Conservation (phyloP, 306 rosid genomes). For the Macrotyloma uniflorum region DNA sequence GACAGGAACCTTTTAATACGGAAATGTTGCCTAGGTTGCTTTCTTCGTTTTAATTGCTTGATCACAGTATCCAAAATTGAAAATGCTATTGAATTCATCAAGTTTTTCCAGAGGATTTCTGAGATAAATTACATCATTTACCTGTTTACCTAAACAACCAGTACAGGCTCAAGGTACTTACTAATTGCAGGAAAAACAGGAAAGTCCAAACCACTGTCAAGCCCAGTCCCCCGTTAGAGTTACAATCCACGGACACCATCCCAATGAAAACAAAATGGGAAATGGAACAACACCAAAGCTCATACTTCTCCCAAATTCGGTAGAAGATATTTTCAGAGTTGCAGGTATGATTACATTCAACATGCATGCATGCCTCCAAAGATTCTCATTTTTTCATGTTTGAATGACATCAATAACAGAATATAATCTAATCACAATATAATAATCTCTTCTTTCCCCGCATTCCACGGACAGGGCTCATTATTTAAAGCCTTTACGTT, state of each 20-base stretch:
- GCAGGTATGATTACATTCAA: constrained; percentile 61
- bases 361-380: constrained; percentile 35
- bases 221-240: constrained; percentile 54
- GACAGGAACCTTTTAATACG: background rate
- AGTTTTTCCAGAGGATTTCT: background rate
- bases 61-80: background rate
- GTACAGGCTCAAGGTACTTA: constrained; percentile 26
- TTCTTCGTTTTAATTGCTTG: constrained; percentile 8
- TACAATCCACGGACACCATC: constrained; percentile 69
- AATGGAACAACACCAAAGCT: constrained; percentile 55
- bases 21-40: constrained; percentile 26
- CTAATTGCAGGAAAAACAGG: constrained; percentile 46
- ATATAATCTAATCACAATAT: background rate
- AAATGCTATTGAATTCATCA: background rate
- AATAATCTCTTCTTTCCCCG: constrained; percentile 2
- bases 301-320: constrained; percentile 70
- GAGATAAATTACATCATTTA: constrained; percentile 17
- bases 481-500: background rate
- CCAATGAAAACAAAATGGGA: constrained; percentile 56
- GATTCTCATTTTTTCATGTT: constrained; percentile 5
- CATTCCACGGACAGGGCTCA: constrained; percentile 1
- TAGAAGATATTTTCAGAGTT: constrained; percentile 62
- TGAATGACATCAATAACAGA: constrained; percentile 4
- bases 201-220: constrained; percentile 42
- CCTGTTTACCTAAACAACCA: constrained; percentile 18